Evolutionary conservation across 1,139 yeast species (phyloP).

Genomic region (Ogataea hybrid): DNA sequence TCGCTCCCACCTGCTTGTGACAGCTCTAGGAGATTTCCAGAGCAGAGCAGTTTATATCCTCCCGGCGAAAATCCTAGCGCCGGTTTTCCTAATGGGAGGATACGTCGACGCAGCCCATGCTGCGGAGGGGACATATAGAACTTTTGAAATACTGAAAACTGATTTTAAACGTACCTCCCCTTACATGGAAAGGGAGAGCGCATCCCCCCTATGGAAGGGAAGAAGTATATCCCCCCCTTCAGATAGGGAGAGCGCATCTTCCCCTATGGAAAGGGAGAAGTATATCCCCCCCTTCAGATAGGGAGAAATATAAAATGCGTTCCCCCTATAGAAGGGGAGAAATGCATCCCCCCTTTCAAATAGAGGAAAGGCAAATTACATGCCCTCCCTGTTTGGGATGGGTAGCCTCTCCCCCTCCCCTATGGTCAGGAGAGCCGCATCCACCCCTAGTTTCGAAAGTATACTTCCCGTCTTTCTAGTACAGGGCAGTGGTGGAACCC

Average conservation of each 20-base stretch:
- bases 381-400: background rate
- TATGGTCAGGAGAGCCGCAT: too few relatives aligned
- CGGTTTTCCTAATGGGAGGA: background rate
- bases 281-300: background rate
- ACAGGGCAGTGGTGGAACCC: too few relatives aligned
- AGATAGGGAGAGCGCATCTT: background rate
- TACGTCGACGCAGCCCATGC: background rate
- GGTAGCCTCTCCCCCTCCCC: background rate
- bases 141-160: background rate
- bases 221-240: background rate
- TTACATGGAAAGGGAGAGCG: background rate
- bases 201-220: background rate
- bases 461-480: too few relatives aligned
- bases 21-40: too few relatives aligned
- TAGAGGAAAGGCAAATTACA: background rate
- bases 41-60: background rate
- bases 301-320: background rate
- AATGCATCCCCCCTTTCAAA: background rate
- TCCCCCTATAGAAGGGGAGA: background rate
- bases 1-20: too few relatives aligned
- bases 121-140: slow-evolving; percentile 1
- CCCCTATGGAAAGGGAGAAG: too few relatives aligned
- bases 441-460: too few relatives aligned
- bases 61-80: background rate
- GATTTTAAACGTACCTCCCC: background rate